phyloP scores from a whole-genome alignment of 208 protist species.

The Leishmania gerbilli region DNA sequence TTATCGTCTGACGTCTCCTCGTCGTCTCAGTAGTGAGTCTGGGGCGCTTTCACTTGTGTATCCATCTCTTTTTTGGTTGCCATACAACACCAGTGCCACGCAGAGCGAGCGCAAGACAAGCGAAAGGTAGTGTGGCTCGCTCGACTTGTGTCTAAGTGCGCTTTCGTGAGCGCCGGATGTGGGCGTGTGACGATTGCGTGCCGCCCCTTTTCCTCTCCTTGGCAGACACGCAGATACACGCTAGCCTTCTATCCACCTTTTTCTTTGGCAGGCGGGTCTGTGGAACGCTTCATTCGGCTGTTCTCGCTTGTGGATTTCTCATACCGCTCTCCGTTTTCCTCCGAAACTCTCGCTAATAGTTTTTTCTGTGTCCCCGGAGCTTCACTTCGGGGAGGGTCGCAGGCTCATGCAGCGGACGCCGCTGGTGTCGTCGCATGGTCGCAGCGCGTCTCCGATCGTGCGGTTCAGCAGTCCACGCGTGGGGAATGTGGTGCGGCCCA shows the following conservation, averaged over 20 bases:
- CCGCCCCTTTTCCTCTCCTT: not conserved
- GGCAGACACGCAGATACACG: not conserved
- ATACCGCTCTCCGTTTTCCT: not conserved
- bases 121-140: not conserved
- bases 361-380: not conserved
- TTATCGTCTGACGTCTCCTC: not conserved
- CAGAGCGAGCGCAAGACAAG: not conserved
- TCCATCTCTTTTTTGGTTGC: not conserved
- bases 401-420: conserved; percentile 7
- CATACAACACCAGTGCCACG: no score
- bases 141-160: not conserved
- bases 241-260: not conserved
- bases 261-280: not conserved
- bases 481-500: conserved; percentile 45
- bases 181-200: not conserved
- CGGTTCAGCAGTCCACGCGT: conserved; percentile 67
- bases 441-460: conserved; percentile 63
- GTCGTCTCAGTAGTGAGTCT: not conserved
- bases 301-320: not conserved
- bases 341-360: not conserved
- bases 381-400: not conserved
- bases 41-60: not conserved
- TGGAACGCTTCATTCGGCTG: not conserved
- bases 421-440: conserved; percentile 22
- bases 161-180: not conserved